Base-by-base conservation (phyloP, 768 basidiomycete species). In the Phaeolepiota aurea region DNA sequence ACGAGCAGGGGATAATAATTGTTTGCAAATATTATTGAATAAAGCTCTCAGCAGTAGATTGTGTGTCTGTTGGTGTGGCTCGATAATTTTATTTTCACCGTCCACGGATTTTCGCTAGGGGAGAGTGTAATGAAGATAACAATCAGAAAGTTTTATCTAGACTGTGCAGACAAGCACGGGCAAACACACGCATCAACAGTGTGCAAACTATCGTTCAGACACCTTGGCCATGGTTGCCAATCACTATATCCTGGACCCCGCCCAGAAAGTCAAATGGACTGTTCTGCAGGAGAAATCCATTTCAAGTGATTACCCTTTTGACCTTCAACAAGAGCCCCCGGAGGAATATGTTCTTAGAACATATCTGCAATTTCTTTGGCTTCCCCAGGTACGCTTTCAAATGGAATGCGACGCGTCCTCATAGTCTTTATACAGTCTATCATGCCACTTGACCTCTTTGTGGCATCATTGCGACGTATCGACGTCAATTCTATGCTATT, bases 321-420 rank as follows among this genome's bases (percentile, higher is more conserved):
- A 69, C 15, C 32, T 66, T 22, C 46, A 58, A 33, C 47, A 62
- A 31, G 75, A 78, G 48, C 62, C 68, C 0, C 63, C 71, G 13
- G 79, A 76, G 13, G 71, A 80, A 46, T 78, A 71, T 50, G 69
- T 80, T 16, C 66, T 64, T 2, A 66, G 79, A n/a, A 77, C 68
- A 2, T 87, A 87, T 56, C 71, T 83, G 33, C 82, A 86, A 49
- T 84, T 80, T 48, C 67, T 87, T 4, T 87, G 84, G 83, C 69
- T 87, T 32, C 84, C 85, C 34, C 74, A 86, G 62, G 85, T 85
- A 48, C 38, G 58, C 50, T 18, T 42, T 3, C 4, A n/a, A n/a
- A n/a, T n/a, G n/a, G n/a, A n/a, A n/a, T n/a, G n/a, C n/a, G n/a
- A n/a, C n/a, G n/a, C n/a, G n/a, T n/a, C n/a, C n/a, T n/a, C n/a